Evolutionary conservation across 176 grass and related monocot genomes (phyloP), one percentile per base, ranked within the genome.

Genomic region (Chrysopogon serrulatus): DNA sequence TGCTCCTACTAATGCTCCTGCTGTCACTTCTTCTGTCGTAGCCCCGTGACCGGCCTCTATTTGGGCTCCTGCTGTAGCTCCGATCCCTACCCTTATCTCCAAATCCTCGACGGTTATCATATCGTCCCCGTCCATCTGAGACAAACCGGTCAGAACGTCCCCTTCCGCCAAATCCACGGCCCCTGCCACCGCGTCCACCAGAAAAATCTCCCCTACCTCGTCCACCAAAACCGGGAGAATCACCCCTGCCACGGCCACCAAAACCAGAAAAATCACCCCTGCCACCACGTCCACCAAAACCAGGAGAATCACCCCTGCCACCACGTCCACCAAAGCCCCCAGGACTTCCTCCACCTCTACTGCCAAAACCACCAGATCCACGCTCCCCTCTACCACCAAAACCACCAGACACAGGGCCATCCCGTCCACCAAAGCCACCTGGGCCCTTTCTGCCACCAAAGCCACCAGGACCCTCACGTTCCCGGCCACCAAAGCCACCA

Each of bases 61-160:
- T 86, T n/a, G 92, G 88, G 30, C 91, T 93, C 23, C 83, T 91
- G 61, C 96, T 96, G 77, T 96, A 92, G 89, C 87, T 94, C 48
- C 70, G 83, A 30, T 93, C 96, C 49, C 78, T 79, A 45, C 80
- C 81, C 60, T 89, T 96, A 60, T 74, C 82, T 4, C 82, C 78
- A 86, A 88, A 90, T 79, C 96, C 92, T 79, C 87, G 80, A 21
- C 87, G 87, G 63, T 74, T 70, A 63, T 90, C 93, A 63, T 89
- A 96, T 72, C 89, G 86, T 65, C 89, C 89, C 18, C 86, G 85
- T 59, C 85, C 89, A 94, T 96, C 96, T 44, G 77, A 83, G 86
- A 91, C 54, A 30, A 83, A 92, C 39, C 92, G 89, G n/a, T 94
- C 93, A 77, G 83, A 89, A 54, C 90, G 79, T 9, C 93, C 96